Percentiles rank a stretch among this genome's conserved stretches.
These are phyloP conservation scores for Neocatenulostroma microsporum DNA, from an alignment of 2,329 filamentous ascomycete genomes.

Conservation along the genomic window DNA sequence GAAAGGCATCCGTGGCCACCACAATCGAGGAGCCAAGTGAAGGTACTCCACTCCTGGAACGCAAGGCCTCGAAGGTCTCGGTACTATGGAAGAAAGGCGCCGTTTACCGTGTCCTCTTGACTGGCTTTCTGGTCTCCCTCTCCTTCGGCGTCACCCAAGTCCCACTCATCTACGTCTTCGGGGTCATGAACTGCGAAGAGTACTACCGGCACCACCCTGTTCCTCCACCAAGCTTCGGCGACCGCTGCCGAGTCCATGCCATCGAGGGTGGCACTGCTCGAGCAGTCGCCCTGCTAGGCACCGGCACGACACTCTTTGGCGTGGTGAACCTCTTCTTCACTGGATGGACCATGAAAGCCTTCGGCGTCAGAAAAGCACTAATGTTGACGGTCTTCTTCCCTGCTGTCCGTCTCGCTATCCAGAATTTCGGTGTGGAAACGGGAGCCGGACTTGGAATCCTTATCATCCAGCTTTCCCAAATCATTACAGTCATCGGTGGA, in stretches of 20 bases:
- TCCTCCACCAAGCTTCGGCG: slow-evolving; percentile 33
- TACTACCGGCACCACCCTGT: slow-evolving; percentile 56
- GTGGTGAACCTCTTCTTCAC: slow-evolving; percentile 60
- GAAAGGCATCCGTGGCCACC: slow-evolving; percentile 8
- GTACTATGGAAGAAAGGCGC: slow-evolving; percentile 20
- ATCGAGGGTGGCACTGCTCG: slow-evolving; percentile 58
- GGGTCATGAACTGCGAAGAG: slow-evolving; percentile 62
- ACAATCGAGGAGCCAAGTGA: slow-evolving; percentile 8
- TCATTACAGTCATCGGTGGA: slow-evolving; percentile 61
- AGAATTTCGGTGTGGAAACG: slow-evolving; percentile 56
- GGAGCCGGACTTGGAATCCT: slow-evolving; percentile 57
- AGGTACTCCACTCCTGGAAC: slow-evolving; percentile 11
- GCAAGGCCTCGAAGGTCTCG: slow-evolving; percentile 6
- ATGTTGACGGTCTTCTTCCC: slow-evolving; percentile 57
- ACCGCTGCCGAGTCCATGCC: slow-evolving; percentile 53
- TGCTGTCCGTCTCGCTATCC: slow-evolving; percentile 54
- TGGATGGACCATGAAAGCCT: slow-evolving; percentile 57
- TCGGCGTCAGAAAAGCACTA: slow-evolving; percentile 57
- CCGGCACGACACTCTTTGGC: slow-evolving; percentile 61
- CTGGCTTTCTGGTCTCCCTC: slow-evolving; percentile 52
- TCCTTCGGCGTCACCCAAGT: slow-evolving; percentile 46
- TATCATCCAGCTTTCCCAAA: slow-evolving; percentile 59
- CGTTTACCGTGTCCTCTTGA: slow-evolving; percentile 46
- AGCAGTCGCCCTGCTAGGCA: slow-evolving; percentile 57
- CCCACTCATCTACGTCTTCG: slow-evolving; percentile 56